Conservation (phyloP, 805 yeast species). For the Candida saitoana region DNA sequence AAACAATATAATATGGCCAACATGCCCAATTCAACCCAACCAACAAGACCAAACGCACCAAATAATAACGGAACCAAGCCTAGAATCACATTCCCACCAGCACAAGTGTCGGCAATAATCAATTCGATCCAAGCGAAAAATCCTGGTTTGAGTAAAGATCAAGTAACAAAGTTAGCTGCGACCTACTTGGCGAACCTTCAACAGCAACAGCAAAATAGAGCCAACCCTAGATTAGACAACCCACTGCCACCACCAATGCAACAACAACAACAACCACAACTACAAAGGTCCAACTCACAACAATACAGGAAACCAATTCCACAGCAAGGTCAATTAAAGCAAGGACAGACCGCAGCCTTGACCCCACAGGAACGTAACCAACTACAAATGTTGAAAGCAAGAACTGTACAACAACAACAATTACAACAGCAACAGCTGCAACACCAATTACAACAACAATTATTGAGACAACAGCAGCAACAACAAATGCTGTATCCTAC, state of each 20-base stretch:
- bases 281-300: constrained; percentile 5
- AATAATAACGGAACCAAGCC: constrained; percentile 18
- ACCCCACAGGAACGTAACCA: constrained; percentile 43
- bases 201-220: constrained; percentile 44
- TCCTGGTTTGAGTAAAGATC: constrained; percentile 59
- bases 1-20: neutral
- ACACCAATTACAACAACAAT: constrained; percentile 22
- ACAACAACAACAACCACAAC: constrained; percentile 10
- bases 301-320: constrained; percentile 8
- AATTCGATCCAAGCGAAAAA: constrained; percentile 62
- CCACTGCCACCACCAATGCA: constrained; percentile 23
- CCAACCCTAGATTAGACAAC: constrained; percentile 21
- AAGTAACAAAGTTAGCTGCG: constrained; percentile 64
- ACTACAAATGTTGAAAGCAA: constrained; percentile 37
- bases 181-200: constrained; percentile 57
- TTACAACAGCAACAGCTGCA: constrained; percentile 17
- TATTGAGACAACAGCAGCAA: constrained; percentile 18
- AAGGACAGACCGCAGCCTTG: constrained; percentile 31
- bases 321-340: constrained; percentile 12
- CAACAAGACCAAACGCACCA: constrained; percentile 8
- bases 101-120: constrained; percentile 63
- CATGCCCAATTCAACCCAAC: constrained; percentile 2
- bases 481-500: constrained; percentile 7
- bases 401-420: constrained; percentile 27
- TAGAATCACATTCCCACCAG: constrained; percentile 47